Conservation (phyloP, 1,139 yeast species). For the Protomyces inundatus region DNA sequence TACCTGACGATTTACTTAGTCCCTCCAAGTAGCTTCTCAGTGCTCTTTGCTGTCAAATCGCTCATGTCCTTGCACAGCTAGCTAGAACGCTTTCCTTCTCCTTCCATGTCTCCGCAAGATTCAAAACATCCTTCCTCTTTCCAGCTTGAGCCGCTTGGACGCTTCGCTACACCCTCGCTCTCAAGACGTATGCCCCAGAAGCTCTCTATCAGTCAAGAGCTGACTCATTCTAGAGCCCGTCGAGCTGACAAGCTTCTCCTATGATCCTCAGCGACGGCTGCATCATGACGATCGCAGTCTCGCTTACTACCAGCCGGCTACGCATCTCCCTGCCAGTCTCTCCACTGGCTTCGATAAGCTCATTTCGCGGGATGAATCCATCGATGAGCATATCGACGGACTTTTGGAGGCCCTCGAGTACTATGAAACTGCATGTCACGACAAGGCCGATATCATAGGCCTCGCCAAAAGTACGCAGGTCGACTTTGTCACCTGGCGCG, state of each 20-base stretch:
- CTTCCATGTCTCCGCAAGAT: not conserved
- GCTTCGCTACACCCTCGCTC: constrained; percentile 13
- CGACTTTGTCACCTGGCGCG: constrained; percentile 78
- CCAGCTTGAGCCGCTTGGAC: constrained; percentile 4
- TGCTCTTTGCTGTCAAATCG: no score
- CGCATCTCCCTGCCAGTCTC: constrained; percentile 44
- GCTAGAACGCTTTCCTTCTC: not conserved
- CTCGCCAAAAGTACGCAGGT: constrained; percentile 1
- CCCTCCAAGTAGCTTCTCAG: no score
- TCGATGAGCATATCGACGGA: constrained; percentile 55
- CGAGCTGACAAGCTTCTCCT: constrained; percentile 57
- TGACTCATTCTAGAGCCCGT: constrained; percentile 48
- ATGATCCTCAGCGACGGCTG: constrained; percentile 49
- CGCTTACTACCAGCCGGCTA: constrained; percentile 36
- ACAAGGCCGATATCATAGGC: constrained; percentile 45
- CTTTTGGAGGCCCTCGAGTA: constrained; percentile 52
- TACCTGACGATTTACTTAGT: no score
- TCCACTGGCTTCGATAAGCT: constrained; percentile 59
- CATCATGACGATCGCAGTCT: constrained; percentile 46
- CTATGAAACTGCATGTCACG: constrained; percentile 47
- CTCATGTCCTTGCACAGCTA: no score
- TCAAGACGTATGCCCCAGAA: not conserved
- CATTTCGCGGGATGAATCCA: constrained; percentile 50
- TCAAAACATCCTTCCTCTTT: not conserved
- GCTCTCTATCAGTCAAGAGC: not conserved